Percentiles rank a stretch among this genome's conserved stretches.
Conservation (phyloP, 768 basidiomycete genomes). For the Amanita subjunquillea region DNA sequence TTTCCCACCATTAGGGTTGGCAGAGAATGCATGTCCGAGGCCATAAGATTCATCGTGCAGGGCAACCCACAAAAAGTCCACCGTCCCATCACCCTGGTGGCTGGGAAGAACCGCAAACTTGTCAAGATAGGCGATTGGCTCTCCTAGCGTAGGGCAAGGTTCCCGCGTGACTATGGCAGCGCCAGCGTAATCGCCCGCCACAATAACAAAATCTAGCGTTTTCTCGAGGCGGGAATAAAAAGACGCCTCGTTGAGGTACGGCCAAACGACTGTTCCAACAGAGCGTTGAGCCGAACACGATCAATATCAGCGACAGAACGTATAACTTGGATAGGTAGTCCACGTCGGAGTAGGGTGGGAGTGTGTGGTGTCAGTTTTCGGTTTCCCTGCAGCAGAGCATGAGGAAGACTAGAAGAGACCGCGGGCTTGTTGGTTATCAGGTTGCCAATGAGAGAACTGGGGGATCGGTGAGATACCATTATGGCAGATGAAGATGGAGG, state of each 20-base stretch:
- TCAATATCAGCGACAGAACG: constrained; percentile 66
- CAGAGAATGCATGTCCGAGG: constrained; percentile 84
- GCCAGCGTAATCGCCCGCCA: constrained; percentile 93
- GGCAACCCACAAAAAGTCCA: constrained; percentile 98
- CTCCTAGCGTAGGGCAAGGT: constrained; percentile 21
- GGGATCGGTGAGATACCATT: constrained; percentile 96
- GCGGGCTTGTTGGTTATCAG: constrained; percentile 98
- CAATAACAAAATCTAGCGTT: constrained; percentile 81
- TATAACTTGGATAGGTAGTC: constrained; percentile 78
- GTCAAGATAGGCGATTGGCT: constrained; percentile 84
- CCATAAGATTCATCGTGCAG: constrained; percentile 98
- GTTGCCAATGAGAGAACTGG: constrained; percentile 91
- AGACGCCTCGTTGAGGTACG: constrained; percentile 56
- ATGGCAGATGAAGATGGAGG: constrained; percentile 88
- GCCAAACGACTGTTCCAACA: constrained; percentile 84
- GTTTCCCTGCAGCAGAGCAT: constrained; percentile 83
- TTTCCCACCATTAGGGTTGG: constrained; percentile 91
- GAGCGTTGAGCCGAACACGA: constrained; percentile 56
- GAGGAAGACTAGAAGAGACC: constrained; percentile 89
- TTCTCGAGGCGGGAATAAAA: constrained; percentile 76
- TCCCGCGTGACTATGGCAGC: constrained; percentile 87
- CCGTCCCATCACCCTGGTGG: constrained; percentile 96
- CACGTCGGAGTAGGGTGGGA: constrained; percentile 86
- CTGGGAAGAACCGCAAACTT: constrained; percentile 95
- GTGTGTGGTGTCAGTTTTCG: constrained; percentile 81